A percentile compares a stretch with the other conserved stretches of the same genome.
These are phyloP conservation scores for Boletus subcaerulescens DNA, from an alignment of 768 basidiomycete species.

Conservation along the genomic window DNA sequence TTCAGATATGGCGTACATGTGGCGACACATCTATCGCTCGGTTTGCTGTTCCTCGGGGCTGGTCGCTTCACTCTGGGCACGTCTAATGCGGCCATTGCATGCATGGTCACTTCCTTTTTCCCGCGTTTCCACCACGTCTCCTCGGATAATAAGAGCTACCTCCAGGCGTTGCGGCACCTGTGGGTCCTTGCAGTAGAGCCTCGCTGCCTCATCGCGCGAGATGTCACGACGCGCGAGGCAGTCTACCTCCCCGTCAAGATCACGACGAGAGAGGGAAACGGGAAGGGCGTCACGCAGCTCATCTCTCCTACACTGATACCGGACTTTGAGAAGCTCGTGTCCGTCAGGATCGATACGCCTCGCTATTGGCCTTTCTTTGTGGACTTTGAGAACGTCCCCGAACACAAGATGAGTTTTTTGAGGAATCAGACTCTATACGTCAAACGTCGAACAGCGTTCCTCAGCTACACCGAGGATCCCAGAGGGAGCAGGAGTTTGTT, in stretches of 20 bases:
- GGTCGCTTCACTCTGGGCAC: conserved; percentile 91
- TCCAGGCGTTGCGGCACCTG: conserved; percentile 91
- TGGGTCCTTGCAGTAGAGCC: conserved; percentile 98
- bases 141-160: conserved; percentile 84
- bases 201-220: conserved; percentile 84
- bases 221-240: conserved; percentile 87
- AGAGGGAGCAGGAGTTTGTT: conserved; percentile 90
- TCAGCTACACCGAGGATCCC: conserved; percentile 93
- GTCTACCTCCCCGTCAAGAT: conserved; percentile 93
- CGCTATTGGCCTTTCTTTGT: conserved; percentile 94
- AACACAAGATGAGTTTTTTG: conserved; percentile 68
- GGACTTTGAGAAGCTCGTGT: conserved; percentile 75
- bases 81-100: conserved; percentile 88
- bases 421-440: conserved; percentile 84
- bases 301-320: conserved; percentile 94
- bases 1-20: conserved; percentile 89
- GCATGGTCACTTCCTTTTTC: conserved; percentile 87
- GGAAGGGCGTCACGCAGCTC: conserved; percentile 66
- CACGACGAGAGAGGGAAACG: conserved; percentile 64
- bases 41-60: conserved; percentile 89
- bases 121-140: conserved; percentile 80
- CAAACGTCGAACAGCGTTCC: conserved; percentile 87
- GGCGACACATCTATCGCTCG: conserved; percentile 86
- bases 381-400: conserved; percentile 64
- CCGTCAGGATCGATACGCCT: conserved; percentile 88